Percentiles rank a stretch among this genome's conserved stretches.
phyloP scores from a whole-genome alignment of 2,329 filamentous ascomycete genomes.

The Metarhizium sp. region DNA sequence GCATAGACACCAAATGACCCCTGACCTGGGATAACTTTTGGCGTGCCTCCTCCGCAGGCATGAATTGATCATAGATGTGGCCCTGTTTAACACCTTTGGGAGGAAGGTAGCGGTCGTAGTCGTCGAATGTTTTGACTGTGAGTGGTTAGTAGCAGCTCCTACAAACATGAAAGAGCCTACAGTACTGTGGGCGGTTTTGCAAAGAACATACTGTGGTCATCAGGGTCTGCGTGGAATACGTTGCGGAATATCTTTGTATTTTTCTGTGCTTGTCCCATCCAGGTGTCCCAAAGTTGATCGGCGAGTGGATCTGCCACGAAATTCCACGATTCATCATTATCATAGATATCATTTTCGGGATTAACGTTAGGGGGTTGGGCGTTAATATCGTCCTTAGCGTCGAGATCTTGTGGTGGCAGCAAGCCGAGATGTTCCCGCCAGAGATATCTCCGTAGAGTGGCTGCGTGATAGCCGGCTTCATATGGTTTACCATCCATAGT shows the following conservation, averaged over 20 bases:
- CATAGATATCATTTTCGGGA: conserved; percentile 53
- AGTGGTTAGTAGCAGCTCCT: neutral
- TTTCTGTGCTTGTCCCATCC: conserved; percentile 57
- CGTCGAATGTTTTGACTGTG: conserved; percentile 73
- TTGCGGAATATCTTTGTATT: conserved; percentile 73
- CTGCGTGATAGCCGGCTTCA: conserved; percentile 71
- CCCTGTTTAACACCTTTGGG: conserved; percentile 66
- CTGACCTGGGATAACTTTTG: conserved; percentile 68
- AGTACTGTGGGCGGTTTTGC: neutral
- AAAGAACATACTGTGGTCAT: conserved; percentile 58
- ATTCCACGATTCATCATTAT: conserved; percentile 51
- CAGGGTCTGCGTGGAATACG: conserved; percentile 80
- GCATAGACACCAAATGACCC: conserved; percentile 93
- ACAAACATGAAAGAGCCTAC: neutral
- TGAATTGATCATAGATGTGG: conserved; percentile 75
- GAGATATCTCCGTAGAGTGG: conserved; percentile 70
- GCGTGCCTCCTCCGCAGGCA: conserved; percentile 63
- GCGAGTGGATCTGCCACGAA: conserved; percentile 64
- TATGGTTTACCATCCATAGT: conserved; percentile 72
- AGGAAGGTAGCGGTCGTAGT: conserved; percentile 74
- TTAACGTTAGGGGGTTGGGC: conserved; percentile 61
- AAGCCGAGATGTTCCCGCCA: conserved; percentile 90
- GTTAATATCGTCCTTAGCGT: conserved; percentile 59
- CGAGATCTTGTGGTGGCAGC: conserved; percentile 61
- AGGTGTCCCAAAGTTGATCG: conserved; percentile 57